phyloP scores from a whole-genome alignment of 352 stramenopile genomes.

The Pythium vanterpoolii region DNA sequence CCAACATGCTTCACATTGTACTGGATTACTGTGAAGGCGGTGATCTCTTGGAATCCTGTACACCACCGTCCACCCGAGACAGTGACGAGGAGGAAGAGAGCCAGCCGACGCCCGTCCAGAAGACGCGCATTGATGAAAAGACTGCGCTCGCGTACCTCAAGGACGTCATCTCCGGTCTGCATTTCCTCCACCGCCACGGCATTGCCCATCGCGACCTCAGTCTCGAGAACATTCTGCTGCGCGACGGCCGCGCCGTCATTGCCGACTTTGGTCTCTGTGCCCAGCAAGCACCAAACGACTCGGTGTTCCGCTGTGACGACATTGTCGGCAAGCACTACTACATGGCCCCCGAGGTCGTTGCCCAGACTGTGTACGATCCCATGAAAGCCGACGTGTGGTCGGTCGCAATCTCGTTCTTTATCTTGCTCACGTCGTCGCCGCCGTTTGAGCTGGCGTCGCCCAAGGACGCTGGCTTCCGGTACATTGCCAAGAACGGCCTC shows the following conservation, averaged over 20 bases:
- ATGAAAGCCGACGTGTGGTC: slow-evolving; percentile 93
- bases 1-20: slow-evolving; percentile 57
- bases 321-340: slow-evolving; percentile 94
- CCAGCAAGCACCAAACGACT: slow-evolving; percentile 45
- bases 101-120: slow-evolving; percentile 7
- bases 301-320: slow-evolving; percentile 51
- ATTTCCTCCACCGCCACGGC: slow-evolving; percentile 62
- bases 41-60: slow-evolving; percentile 65
- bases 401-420: slow-evolving; percentile 92
- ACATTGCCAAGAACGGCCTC: slow-evolving; percentile 75
- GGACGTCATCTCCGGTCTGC: slow-evolving; percentile 64
- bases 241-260: slow-evolving; percentile 50
- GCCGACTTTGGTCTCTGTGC: slow-evolving; percentile 70
- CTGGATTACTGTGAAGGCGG: slow-evolving; percentile 77
- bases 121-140: slow-evolving; percentile 35
- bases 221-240: slow-evolving; percentile 96
- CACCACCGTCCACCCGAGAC: slow-evolving; percentile 16
- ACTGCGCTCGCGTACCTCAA: slow-evolving; percentile 53
- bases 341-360: slow-evolving; percentile 95
- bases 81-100: slow-evolving; percentile 4
- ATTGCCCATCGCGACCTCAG: slow-evolving; percentile 94
- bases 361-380: slow-evolving; percentile 86
- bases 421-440: slow-evolving; percentile 91
- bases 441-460: slow-evolving; percentile 86
- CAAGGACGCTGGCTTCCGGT: slow-evolving; percentile 87